Evolutionary conservation across 2,329 filamentous ascomycete genomes (phyloP), one percentile per base, ranked within the genome.

Genomic region (Aspergillus fructus): DNA sequence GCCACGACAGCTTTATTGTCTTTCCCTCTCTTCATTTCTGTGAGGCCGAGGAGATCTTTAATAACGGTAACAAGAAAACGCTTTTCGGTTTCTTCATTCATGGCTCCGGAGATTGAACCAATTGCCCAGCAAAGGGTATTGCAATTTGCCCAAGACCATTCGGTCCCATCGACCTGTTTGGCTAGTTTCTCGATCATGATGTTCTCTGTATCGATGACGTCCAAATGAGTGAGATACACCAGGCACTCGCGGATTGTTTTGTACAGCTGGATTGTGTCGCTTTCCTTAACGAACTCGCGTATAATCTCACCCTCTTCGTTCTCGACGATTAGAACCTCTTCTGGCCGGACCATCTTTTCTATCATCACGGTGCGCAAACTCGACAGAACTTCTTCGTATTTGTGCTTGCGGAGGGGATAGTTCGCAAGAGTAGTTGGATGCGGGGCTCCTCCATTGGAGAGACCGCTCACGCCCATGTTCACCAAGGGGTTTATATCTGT

Each of bases 111-210:
- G 66, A 99, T 99, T 11, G 94, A 99, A 41, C 94, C 94, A 67
- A 99, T 99, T 30, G 94, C 94, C 94, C 94, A 99, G 82, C 94
- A 99, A 49, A 99, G 86, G 5, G 96, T 97, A 78, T 99, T 99
- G 86, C 94, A 99, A 79, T 99, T 99, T 62, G 93, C 91, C 94
- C 94, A 99, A 6, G 96, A 99, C 94, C 94, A 99, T 76, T 99
- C 96, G 2, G 85, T 84, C 21, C 92, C 92, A 72, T 99, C 94
- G 12, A 99, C 94, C 76, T 99, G 94, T 65, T 92, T 89, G 33
- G 92, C 88, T 53, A 99, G 83, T 79, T 99, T 99, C 72, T 99
- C 96, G 4, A 94, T 97, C 96, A 99, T 99, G 79, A 99, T 99
- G 62, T 90, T 90, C 77, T 99, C 94, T 1, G 93, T 99, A 71